These are phyloP conservation scores for Fusarium sp. DNA, from an alignment of 2,329 filamentous ascomycete species.

Conservation along the genomic window DNA sequence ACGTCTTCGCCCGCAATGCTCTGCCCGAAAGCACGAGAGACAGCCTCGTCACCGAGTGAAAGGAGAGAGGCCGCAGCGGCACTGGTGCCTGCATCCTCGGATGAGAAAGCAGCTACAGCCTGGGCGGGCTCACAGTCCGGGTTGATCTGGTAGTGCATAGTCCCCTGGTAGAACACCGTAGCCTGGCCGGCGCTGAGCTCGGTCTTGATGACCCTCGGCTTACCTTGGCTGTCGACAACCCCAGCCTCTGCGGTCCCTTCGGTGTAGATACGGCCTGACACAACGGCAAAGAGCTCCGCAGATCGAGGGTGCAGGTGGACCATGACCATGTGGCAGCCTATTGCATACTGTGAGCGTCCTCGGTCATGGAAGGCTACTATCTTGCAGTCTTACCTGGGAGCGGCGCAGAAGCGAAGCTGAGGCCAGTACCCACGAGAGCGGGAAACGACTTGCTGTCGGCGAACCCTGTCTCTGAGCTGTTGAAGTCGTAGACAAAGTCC, in stretches of 20 bases:
- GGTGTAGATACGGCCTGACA: slow-evolving; percentile 57
- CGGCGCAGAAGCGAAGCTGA: slow-evolving; percentile 60
- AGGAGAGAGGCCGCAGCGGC: slow-evolving; percentile 60
- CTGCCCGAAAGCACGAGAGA: slow-evolving; percentile 58
- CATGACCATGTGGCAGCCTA: slow-evolving; percentile 63
- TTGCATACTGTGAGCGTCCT: slow-evolving; percentile 1
- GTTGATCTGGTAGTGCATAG: slow-evolving; percentile 65
- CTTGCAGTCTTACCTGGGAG: slow-evolving; percentile 48
- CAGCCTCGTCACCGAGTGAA: slow-evolving; percentile 53
- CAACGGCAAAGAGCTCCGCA: slow-evolving; percentile 62
- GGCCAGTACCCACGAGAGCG: slow-evolving; percentile 60
- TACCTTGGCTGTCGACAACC: slow-evolving; percentile 48
- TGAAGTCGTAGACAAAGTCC: slow-evolving; percentile 61
- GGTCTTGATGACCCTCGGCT: slow-evolving; percentile 54
- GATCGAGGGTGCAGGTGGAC: slow-evolving; percentile 64
- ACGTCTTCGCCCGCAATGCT: slow-evolving; percentile 57
- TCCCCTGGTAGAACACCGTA: slow-evolving; percentile 63
- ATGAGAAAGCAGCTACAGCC: slow-evolving; percentile 60
- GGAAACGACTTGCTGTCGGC: slow-evolving; percentile 66
- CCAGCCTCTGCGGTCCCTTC: slow-evolving; percentile 63
- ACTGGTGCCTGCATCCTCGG: slow-evolving; percentile 61
- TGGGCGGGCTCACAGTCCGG: slow-evolving; percentile 59
- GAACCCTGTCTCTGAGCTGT: slow-evolving; percentile 48
- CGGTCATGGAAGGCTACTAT: fast-evolving
- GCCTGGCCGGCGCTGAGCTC: slow-evolving; percentile 55